Evolutionary conservation across 2,329 filamentous ascomycete species (phyloP), one percentile per base, ranked within the genome.

Genomic region (Talaromyces sp.): DNA sequence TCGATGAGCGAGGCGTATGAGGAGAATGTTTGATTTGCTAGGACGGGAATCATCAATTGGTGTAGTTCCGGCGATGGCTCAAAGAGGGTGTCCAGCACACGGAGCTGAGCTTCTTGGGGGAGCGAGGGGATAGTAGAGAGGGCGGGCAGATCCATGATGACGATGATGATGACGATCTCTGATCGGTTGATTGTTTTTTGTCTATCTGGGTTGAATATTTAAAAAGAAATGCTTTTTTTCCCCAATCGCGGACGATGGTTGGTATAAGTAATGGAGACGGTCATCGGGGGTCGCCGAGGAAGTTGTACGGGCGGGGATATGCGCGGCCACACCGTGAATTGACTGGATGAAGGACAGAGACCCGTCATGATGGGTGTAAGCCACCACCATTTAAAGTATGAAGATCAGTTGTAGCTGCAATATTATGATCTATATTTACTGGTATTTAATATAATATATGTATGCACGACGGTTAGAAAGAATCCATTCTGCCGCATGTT

Each of bases 1-100:
- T 82, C 77, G 65, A 96, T 87, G 6, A 96, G 79, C 32, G 84
- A 80, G 7, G 77, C 58, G 72, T 96, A 97, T 22, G 85, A 86
- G 1, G 75, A 63, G 70, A 90, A 92, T 1, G 77, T 70, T 43
- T 80, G 73, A 40, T 77, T 76, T 36, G 77, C 78, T n/a, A 95
- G 77, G 2, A 87, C 75, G 2, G 89, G 88, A 5, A 90, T 70
- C 14, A 89, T 83, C 13, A 94, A 80, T 11, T 81, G 78, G 71
- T 93, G 90, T 1, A 97, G 84, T 46, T 86, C 83, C 0, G 82
- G 77, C 49, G 87, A 91, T 14, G 90, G 89, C 70, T 97, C 92
- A 73, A 97, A 96, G 54, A 96, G 86, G 3, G 86, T 80, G 73
- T 95, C 89, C 44, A 96, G 82, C 45, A 86, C 63, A 40, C 62